A percentile compares a stretch with the other conserved stretches of the same genome.
These are phyloP conservation scores for Rutstroemia sp. DNA, from an alignment of 2,329 filamentous ascomycete species.

Conservation along the genomic window DNA sequence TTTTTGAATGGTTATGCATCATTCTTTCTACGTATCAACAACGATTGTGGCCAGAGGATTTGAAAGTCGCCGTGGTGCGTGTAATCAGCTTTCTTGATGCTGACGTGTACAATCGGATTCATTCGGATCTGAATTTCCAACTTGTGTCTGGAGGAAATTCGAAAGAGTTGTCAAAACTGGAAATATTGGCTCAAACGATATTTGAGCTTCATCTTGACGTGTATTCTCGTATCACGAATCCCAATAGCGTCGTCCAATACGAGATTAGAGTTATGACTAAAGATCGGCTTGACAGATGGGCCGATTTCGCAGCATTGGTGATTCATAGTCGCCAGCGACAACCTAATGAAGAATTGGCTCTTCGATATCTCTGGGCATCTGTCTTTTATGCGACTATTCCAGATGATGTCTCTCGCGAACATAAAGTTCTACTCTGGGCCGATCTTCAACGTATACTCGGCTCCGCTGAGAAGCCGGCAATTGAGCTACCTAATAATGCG, in stretches of 20 bases:
- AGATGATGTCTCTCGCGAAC: conserved; percentile 47
- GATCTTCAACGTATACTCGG: conserved; percentile 51
- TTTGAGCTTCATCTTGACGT: conserved; percentile 63
- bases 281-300: conserved; percentile 55
- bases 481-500: conserved; percentile 72
- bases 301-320: conserved; percentile 46
- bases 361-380: conserved; percentile 61
- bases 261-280: conserved; percentile 45
- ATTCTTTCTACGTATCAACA: conserved; percentile 44
- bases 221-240: conserved; percentile 54
- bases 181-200: conserved; percentile 49
- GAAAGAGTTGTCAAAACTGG: conserved; percentile 32
- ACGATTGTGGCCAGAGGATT: conserved; percentile 49
- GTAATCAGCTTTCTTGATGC: conserved; percentile 43
- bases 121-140: conserved; percentile 34
- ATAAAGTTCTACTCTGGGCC: conserved; percentile 53
- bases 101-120: conserved; percentile 41
- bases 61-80: conserved; percentile 51
- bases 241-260: conserved; percentile 46
- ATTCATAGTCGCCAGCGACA: conserved; percentile 31
- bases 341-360: conserved; percentile 34
- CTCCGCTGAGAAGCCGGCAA: conserved; percentile 39
- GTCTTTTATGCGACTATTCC: conserved; percentile 53
- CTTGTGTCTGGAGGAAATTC: conserved; percentile 9
- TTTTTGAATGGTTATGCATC: conserved; percentile 49